phyloP scores from a whole-genome alignment of 1,284 basidiomycete species.

The Ceraceosorus guamensis region DNA sequence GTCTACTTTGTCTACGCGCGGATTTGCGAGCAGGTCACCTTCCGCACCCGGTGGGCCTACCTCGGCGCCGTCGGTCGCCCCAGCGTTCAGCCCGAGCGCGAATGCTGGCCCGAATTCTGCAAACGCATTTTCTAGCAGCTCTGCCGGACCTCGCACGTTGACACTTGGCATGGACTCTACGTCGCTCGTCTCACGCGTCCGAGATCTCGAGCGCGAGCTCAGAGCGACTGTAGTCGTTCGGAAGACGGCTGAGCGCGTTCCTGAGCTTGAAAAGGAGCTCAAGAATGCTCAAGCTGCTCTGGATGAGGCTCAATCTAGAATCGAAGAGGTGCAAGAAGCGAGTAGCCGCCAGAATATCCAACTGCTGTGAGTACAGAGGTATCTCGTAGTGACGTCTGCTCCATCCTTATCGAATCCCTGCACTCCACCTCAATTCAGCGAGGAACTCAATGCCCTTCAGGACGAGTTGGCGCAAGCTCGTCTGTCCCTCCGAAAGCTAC shows the following conservation, averaged over 20 bases:
- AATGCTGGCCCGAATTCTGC: constrained; percentile 4
- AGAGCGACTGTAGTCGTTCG: constrained; percentile 6
- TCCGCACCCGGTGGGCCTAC: not conserved
- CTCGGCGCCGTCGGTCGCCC: not conserved
- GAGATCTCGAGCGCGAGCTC: constrained; percentile 26
- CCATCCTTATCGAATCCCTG: no score
- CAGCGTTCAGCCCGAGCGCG: not conserved
- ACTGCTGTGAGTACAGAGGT: constrained; percentile 27
- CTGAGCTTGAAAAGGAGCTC: constrained; percentile 22
- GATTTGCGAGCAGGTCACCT: not conserved
- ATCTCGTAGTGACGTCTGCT: no score
- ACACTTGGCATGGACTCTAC: constrained; percentile 32
- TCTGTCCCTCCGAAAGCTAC: no score
- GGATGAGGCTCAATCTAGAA: constrained; percentile 11
- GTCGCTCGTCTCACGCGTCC: constrained; percentile 19
- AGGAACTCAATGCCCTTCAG: not conserved
- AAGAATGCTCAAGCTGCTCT: constrained; percentile 17
- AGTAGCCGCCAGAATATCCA: constrained; percentile 21
- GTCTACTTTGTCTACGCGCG: constrained; percentile 16
- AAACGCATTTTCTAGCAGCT: not conserved
- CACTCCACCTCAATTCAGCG: no score
- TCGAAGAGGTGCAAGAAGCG: constrained; percentile 19
- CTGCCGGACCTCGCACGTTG: constrained; percentile 25
- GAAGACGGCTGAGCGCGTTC: constrained; percentile 15
- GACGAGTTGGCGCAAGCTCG: not conserved